phyloP scores from a whole-genome alignment of 148 eudicot genomes.

The Vaccinium corymbosum region DNA sequence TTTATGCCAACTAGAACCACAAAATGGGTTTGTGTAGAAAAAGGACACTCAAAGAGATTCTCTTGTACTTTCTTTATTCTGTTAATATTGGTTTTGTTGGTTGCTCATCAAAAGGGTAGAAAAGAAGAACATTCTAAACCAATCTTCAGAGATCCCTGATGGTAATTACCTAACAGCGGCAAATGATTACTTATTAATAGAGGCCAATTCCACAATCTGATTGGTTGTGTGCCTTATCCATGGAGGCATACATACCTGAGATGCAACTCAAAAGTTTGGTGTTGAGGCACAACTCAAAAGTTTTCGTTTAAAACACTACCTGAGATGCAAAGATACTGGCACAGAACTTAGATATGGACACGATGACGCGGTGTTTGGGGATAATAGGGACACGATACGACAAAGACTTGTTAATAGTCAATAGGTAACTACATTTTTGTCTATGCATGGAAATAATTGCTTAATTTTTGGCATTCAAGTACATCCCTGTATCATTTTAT shows the following conservation, averaged over 20 bases:
- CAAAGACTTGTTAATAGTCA: no score
- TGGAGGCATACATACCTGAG: neutral
- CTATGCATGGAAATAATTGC: no score
- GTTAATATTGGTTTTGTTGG: no score
- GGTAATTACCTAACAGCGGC: neutral
- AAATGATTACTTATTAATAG: neutral
- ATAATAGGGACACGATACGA: no score
- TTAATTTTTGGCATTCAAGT: no score
- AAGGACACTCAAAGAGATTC: neutral
- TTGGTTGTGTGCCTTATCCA: neutral
- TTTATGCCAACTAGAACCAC: neutral
- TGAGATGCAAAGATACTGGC: no score
- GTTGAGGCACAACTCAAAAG: neutral
- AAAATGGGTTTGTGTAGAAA: neutral
- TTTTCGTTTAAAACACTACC: neutral
- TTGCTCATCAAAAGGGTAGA: neutral
- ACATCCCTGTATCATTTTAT: no score
- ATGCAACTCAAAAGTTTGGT: neutral
- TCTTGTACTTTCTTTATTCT: neutral
- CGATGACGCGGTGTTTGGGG: neutral
- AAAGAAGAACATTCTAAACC: neutral
- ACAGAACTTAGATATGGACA: no score
- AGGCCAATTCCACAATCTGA: neutral
- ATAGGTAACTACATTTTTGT: no score
- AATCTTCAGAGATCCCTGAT: neutral